Percentiles rank a stretch among this genome's conserved stretches.
Conservation (phyloP, 2,329 filamentous ascomycete genomes). For the Myriangium duriaei region DNA sequence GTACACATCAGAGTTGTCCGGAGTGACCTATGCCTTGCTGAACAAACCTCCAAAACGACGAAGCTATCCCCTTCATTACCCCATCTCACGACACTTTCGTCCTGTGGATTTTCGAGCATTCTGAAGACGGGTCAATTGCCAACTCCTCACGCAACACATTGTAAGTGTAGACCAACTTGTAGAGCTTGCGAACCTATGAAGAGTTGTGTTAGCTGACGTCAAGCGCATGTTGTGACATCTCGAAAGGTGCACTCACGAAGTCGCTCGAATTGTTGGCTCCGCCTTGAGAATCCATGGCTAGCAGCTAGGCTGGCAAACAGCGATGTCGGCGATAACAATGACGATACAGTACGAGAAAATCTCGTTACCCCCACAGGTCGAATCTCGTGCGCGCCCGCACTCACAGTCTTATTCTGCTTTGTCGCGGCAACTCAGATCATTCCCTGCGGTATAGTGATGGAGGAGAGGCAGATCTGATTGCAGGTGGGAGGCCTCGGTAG, state of each 20-base stretch:
- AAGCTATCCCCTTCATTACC: conserved; percentile 91
- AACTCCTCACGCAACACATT: background rate
- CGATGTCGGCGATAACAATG: too few relatives aligned
- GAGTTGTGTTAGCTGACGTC: background rate
- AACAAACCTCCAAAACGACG: conserved; percentile 79
- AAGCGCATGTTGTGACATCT: background rate
- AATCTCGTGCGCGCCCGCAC: background rate
- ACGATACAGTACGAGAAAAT: too few relatives aligned
- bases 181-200: conserved; percentile 82
- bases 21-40: background rate
- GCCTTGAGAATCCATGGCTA: conserved; percentile 15
- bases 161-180: conserved; percentile 58
- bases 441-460: background rate
- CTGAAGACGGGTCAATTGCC: conserved; percentile 34
- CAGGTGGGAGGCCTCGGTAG: conserved; percentile 1
- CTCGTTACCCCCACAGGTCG: too few relatives aligned
- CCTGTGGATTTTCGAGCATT: conserved; percentile 92
- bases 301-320: background rate
- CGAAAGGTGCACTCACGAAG: conserved; percentile 56
- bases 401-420: background rate
- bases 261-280: conserved; percentile 85
- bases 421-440: background rate
- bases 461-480: background rate
- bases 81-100: conserved; percentile 89
- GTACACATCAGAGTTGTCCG: conserved; percentile 6